phyloP scores from a whole-genome alignment of 345 rosid species.

The Bruguiera sexangula region DNA sequence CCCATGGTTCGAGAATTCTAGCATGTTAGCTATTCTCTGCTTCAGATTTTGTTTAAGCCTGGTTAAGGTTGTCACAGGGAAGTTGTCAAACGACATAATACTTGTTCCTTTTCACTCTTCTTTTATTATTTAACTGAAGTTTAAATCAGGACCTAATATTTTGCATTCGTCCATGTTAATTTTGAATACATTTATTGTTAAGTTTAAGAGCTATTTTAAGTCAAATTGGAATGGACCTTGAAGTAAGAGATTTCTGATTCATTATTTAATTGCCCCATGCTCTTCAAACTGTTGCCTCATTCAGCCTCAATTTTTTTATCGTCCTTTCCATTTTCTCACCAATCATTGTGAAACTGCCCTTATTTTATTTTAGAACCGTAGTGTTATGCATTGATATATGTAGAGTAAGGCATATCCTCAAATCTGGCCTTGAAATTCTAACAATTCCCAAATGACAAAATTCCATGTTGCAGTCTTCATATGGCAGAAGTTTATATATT shows the following conservation, averaged over 20 bases:
- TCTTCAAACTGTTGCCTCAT: background rate
- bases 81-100: background rate
- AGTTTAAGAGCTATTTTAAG: background rate
- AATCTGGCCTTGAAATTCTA: background rate
- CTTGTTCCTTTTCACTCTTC: background rate
- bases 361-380: background rate
- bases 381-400: background rate
- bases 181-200: background rate
- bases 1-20: background rate
- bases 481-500: background rate
- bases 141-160: no score
- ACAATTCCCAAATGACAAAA: background rate
- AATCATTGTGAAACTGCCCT: background rate
- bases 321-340: background rate
- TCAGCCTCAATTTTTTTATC: background rate
- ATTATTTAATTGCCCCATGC: background rate
- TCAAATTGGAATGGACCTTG: background rate
- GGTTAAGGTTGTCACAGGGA: background rate
- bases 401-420: background rate
- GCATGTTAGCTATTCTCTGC: background rate
- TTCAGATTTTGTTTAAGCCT: constrained; percentile 1
- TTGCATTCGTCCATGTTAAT: no score
- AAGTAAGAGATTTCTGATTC: background rate
- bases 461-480: background rate
- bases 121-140: background rate